A percentile compares a stretch with the other conserved stretches of the same genome.
Conservation (phyloP, 2,329 filamentous ascomycete genomes). For the Cytospora schulzeri region DNA sequence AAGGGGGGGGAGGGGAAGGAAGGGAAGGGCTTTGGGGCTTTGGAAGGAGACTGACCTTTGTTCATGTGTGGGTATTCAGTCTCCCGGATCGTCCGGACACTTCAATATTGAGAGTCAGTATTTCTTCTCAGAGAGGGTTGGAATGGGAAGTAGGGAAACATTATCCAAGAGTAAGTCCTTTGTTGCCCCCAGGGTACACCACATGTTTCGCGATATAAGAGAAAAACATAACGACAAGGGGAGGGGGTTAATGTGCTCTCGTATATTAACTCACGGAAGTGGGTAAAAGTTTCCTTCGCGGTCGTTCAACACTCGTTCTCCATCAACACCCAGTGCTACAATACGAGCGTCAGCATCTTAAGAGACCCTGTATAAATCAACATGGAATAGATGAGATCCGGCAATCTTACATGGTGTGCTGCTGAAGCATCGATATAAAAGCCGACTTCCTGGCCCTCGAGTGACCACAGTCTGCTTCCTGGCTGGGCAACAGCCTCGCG, state of each 20-base stretch:
- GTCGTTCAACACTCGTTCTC: not conserved
- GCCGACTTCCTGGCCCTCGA: constrained; percentile 11
- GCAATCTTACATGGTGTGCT: constrained; percentile 19
- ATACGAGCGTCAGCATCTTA: not conserved
- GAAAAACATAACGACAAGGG: too few relatives aligned
- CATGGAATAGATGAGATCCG: not conserved
- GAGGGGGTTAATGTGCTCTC: too few relatives aligned
- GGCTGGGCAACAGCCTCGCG: constrained; percentile 10
- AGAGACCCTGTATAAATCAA: not conserved
- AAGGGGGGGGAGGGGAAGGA: too few relatives aligned
- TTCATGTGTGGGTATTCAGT: constrained; percentile 47
- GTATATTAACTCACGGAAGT: not conserved
- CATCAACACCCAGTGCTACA: constrained; percentile 6
- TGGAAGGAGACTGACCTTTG: constrained; percentile 37
- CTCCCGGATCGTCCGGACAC: constrained; percentile 40
- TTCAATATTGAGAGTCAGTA: too few relatives aligned
- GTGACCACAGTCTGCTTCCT: constrained; percentile 11
- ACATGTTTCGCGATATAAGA: too few relatives aligned
- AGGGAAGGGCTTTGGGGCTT: too few relatives aligned
- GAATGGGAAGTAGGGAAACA: too few relatives aligned
- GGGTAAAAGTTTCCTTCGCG: constrained; percentile 22
- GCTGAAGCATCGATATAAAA: constrained; percentile 19
- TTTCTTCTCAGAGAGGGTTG: too few relatives aligned
- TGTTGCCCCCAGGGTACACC: too few relatives aligned
- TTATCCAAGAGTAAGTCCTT: too few relatives aligned